Percentiles rank a stretch among this genome's conserved stretches.
These are phyloP conservation scores for Tripterygium wilfordii DNA, from an alignment of 177 flowering plant genomes.

Conservation along the genomic window DNA sequence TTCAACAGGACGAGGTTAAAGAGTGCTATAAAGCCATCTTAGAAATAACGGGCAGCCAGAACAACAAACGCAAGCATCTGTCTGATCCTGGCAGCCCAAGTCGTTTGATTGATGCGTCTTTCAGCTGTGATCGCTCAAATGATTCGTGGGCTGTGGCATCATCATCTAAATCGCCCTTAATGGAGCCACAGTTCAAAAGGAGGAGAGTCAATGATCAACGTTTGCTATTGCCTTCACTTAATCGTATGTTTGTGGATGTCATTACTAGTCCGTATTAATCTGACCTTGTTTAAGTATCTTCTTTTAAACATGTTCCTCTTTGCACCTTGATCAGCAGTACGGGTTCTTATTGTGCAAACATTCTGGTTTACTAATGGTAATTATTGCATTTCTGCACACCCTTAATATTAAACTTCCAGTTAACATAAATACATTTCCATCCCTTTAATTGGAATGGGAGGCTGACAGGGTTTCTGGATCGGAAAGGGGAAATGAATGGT, in stretches of 20 bases:
- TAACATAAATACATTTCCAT: too few species aligned
- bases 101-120: slow-evolving; percentile 27
- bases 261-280: slow-evolving; percentile 38
- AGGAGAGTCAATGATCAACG: slow-evolving; percentile 42
- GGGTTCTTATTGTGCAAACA: background rate
- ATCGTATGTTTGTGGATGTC: slow-evolving; percentile 35
- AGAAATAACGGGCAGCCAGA: slow-evolving; percentile 21
- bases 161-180: slow-evolving; percentile 15
- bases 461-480: too few species aligned
- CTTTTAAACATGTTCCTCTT: slow-evolving; percentile 13
- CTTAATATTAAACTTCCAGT: too few species aligned
- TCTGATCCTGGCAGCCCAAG: slow-evolving; percentile 34
- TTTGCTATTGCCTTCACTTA: slow-evolving; percentile 41
- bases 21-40: slow-evolving; percentile 44
- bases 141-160: slow-evolving; percentile 31
- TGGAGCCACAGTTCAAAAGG: slow-evolving; percentile 30
- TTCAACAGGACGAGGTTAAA: slow-evolving; percentile 44
- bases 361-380: background rate
- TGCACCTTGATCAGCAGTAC: background rate
- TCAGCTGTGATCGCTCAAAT: slow-evolving; percentile 35
- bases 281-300: slow-evolving; percentile 13
- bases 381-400: too few species aligned
- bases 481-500: too few species aligned
- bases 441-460: slow-evolving; percentile 6
- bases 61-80: slow-evolving; percentile 37